Base-by-base conservation (phyloP, 148 eudicot genomes). In the Rhododendron williamsianum region DNA sequence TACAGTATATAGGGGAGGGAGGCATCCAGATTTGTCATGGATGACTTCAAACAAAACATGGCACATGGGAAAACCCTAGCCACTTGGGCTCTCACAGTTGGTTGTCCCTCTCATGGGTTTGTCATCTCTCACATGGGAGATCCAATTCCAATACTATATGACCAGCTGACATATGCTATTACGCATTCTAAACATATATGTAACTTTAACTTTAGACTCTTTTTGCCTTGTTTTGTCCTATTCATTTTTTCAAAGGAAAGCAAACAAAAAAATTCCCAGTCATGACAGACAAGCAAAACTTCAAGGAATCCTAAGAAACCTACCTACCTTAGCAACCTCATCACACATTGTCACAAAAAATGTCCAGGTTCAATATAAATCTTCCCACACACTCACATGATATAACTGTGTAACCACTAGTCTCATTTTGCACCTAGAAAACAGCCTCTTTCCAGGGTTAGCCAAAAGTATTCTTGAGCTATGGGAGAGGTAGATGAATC, bases 401-500 rank as follows among this genome's bases (percentile, higher is more conserved):
- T 9, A n/a, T 63, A 1, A 63, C 11, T 9, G 9, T 63, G 71
- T 63, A 27, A 63, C 30, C 71, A 9, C 71, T 63, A n/a, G 27
- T 13, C 30, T 63, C 71, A 63, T 63, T 9, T 3, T 63, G 10
- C n/a, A 63, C 27, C 30, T 63, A 63, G 30, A 63, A 23, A 63
- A 56, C 13, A 19, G 6, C 4, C 65, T 19, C 23, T 58, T 19
- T 63, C n/a, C 30, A n/a, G 30, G 30, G 27, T 63, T n/a, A 63
- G 2, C 71, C 71, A 63, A n/a, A 63, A 23, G 30, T 8, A 63
- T 63, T 25, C n/a, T 25, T 5, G 49, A 46, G 27, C 71, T 11
- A 63, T 63, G 71, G 71, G 49, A 71, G 87, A 35, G 63, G 63
- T 85, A 5, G 84, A 85, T 54, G 19, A 83, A 1, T 49, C 87